Evolutionary conservation across 1,284 basidiomycete genomes (phyloP).

Genomic region (Apiotrichum brassicae): DNA sequence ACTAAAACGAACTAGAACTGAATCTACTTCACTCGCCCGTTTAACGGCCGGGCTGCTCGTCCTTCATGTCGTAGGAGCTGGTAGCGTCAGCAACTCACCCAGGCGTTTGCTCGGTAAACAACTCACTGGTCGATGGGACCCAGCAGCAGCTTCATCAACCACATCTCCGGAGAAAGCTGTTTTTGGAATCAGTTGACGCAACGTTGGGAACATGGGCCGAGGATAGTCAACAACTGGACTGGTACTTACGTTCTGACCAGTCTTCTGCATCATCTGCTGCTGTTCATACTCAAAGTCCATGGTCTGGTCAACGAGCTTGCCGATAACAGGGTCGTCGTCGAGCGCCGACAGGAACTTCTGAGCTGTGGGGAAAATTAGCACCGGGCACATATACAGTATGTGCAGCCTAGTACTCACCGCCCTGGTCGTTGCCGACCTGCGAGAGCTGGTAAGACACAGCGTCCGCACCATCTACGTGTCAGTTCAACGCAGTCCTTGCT

Average conservation of each 20-base stretch:
- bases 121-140: conserved; percentile 3
- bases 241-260: conserved; percentile 19
- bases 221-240: too few species aligned
- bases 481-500: too few species aligned
- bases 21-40: too few species aligned
- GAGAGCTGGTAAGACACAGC: conserved; percentile 18
- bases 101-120: not conserved
- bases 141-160: conserved; percentile 4
- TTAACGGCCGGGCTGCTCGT: too few species aligned
- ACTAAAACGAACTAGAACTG: too few species aligned
- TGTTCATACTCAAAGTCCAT: conserved; percentile 18
- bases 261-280: conserved; percentile 7
- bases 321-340: conserved; percentile 17
- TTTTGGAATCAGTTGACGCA: too few species aligned
- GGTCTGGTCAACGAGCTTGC: conserved; percentile 17
- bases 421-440: conserved; percentile 20
- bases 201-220: too few species aligned
- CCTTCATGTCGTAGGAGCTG: conserved; percentile 5
- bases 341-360: conserved; percentile 18
- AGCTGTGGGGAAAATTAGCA: conserved; percentile 11
- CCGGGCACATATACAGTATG: too few species aligned
- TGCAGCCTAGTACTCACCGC: conserved; percentile 29
- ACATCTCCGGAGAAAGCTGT: not conserved
- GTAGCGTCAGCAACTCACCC: not conserved
- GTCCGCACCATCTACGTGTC: conserved; percentile 4